A percentile compares a stretch with the other conserved stretches of the same genome.
Evolutionary conservation across 2,329 filamentous ascomycete genomes (phyloP).

Genomic region (Neocucurbitaria cava): DNA sequence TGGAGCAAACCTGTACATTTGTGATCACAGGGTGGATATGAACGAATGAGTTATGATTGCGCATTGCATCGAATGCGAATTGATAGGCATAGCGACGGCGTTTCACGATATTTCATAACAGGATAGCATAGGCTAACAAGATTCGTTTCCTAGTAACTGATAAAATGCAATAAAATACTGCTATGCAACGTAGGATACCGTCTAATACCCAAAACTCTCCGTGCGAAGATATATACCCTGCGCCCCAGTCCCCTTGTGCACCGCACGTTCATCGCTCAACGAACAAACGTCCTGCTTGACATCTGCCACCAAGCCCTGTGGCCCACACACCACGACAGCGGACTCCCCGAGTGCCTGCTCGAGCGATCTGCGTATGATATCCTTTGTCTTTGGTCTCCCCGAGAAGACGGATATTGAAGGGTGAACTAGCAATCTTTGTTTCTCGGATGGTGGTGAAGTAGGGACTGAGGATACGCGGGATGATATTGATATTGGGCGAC

Average conservation of each 20-base stretch:
- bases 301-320: constrained; percentile 61
- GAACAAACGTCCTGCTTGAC: constrained; percentile 62
- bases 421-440: constrained; percentile 34
- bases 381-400: constrained; percentile 60
- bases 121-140: not conserved
- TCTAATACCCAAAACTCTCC: constrained; percentile 62
- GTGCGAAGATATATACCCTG: constrained; percentile 69
- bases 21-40: too few species aligned
- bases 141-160: not conserved
- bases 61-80: not conserved
- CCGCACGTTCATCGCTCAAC: constrained; percentile 69
- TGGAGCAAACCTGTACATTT: too few species aligned
- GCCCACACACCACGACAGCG: constrained; percentile 69
- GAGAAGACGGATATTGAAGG: constrained; percentile 49
- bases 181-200: not conserved
- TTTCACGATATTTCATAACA: not conserved
- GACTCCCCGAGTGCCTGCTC: constrained; percentile 68
- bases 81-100: constrained; percentile 7
- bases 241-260: constrained; percentile 71
- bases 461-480: constrained; percentile 20
- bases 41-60: not conserved
- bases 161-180: not conserved
- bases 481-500: constrained; percentile 12
- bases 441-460: constrained; percentile 12
- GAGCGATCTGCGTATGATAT: constrained; percentile 62